Evolutionary conservation across 768 basidiomycete genomes (phyloP), one percentile per base, ranked within the genome.

Genomic region (Sutorius australiensis): DNA sequence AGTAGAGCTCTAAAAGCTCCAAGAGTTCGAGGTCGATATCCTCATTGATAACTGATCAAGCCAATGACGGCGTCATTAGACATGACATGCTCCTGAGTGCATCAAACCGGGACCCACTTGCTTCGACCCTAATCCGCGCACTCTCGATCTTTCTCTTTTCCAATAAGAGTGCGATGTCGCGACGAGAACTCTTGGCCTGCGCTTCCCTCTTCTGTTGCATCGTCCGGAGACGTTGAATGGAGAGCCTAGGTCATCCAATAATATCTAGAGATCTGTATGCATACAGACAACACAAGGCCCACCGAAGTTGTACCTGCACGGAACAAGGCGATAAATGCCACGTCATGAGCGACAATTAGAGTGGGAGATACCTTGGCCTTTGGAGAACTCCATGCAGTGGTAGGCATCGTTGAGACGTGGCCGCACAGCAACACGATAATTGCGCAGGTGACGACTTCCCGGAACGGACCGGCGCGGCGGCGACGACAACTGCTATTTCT

Each of bases 181-280:
- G 77, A 17, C 93, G 77, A 33, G 87, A 65, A 37, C 72, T 57
- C 70, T 89, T 88, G 2, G 86, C 84, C 17, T 97, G 83, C 0
- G 94, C 92, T 59, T 86, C 83, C 72, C 89, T 94, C 81, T 98
- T 98, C 73, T 94, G 89, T 61, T 94, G 89, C 10, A 93, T 73
- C 17, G 86, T 94, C 51, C 90, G 80, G 54, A 93, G 75, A 16
- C 90, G 82, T 68, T 95, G 91, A 19, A 93, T 87, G 1, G 90
- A 89, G 32, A 95, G 77, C 53, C 90, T 93, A 55, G 58, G 21
- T 37, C 54, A 54, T 46, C n/a, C 46, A 54, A 31, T 27, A 36
- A 45, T 30, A 50, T 55, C 50, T 42, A 36, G 32, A 36, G 19
- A 13, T 45, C 19, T 13, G n/a, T 32, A 46, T 13, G 30, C 39